Evolutionary conservation across 176 grass and related monocot species (phyloP), one percentile per base, ranked within the genome.

Genomic region (Bothriochloa decipiens): DNA sequence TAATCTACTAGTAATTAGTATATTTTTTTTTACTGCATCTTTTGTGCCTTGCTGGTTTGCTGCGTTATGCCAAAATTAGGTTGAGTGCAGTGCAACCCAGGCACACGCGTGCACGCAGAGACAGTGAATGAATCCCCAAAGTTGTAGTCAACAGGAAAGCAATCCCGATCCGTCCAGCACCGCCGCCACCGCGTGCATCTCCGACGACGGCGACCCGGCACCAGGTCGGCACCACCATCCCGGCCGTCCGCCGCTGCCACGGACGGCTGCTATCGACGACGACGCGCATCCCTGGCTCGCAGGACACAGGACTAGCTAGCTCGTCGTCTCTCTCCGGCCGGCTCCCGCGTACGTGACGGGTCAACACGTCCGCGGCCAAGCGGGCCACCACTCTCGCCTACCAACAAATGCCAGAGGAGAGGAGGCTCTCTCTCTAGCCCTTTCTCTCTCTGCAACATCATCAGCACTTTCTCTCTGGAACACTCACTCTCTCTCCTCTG

Each of bases 161-260:
- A 13, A 18, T 33, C 76, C 17, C 46, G 8, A 15, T 43, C 16
- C 49, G 74, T 79, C 80, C 84, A 74, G 29, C 80, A 75, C 80
- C 62, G 75, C 68, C 80, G 27, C 74, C 40, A 79, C 88, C 46
- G 39, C 33, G 33, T 4, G 33, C 33, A 83, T 75, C 84, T 62
- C 9, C 49, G 17, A 28, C 29, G 84, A 87, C 10, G 40, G 62
- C 70, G 89, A 87, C 85, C 14, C 1, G 18, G 29, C 81, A 41
- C 18, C 81, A 87, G 70, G 89, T 91, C 81, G 89, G 89, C 89
- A 89, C 77, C 41, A 82, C 88, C 70, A 91, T 91, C 89, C 4
- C 81, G 16, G 76, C 85, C 89, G 81, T 91, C 70, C 81, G 64
- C 52, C 68, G 4, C 11, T 55, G 6, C 64, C 16, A 28, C 16